phyloP scores from a whole-genome alignment of 2,329 filamentous ascomycete species.

The Simplicillium aogashimaense region DNA sequence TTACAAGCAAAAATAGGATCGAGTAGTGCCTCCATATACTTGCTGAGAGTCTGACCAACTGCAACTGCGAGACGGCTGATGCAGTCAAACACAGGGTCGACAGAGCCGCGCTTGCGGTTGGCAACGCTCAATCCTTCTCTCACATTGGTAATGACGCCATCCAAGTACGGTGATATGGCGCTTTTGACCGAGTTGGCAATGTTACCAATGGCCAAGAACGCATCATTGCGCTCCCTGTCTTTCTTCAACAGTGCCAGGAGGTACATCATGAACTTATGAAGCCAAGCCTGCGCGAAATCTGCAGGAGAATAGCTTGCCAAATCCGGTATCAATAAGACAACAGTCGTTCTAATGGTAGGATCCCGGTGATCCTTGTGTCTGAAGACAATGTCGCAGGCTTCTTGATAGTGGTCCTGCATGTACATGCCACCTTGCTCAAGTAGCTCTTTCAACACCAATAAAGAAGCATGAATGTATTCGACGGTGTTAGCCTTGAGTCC shows the following conservation, averaged over 20 bases:
- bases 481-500: conserved; percentile 74
- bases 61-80: conserved; percentile 94
- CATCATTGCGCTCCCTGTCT: conserved; percentile 86
- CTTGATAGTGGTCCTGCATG: conserved; percentile 90
- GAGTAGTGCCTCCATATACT: conserved; percentile 92
- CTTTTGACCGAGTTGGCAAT: conserved; percentile 95
- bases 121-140: conserved; percentile 80
- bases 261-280: conserved; percentile 96
- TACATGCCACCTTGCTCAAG: conserved; percentile 96
- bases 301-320: conserved; percentile 86
- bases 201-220: conserved; percentile 91
- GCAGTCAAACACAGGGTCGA: conserved; percentile 87
- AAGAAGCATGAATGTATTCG: conserved; percentile 86
- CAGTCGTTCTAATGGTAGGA: conserved; percentile 74
- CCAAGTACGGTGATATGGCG: conserved; percentile 87
- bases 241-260: conserved; percentile 89
- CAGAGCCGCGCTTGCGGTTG: conserved; percentile 54
- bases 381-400: conserved; percentile 86
- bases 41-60: conserved; percentile 92
- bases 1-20: conserved; percentile 97
- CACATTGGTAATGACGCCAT: conserved; percentile 88
- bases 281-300: conserved; percentile 77
- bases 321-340: conserved; percentile 84
- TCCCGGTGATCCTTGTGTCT: conserved; percentile 91
- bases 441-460: conserved; percentile 86